A percentile compares a stretch with the other conserved stretches of the same genome.
phyloP scores from a whole-genome alignment of 345 rosid species.

The Aquilaria sinensis region DNA sequence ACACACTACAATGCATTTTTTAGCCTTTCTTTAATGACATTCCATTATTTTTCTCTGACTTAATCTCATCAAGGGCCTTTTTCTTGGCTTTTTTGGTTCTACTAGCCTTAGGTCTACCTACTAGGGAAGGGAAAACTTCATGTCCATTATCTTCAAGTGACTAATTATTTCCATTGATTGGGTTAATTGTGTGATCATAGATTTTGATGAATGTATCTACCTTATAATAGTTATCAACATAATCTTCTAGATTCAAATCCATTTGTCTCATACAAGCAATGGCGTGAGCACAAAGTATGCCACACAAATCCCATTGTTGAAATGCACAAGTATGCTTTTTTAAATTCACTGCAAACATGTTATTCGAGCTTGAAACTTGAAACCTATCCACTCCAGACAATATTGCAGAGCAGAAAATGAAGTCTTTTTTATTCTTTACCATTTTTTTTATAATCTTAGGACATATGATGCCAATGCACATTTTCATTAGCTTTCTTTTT shows the following conservation, averaged over 20 bases:
- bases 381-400: neutral
- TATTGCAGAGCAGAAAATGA: too few species aligned
- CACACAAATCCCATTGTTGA: too few species aligned
- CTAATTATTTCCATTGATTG: too few species aligned
- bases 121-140: too few species aligned
- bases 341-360: neutral
- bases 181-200: too few species aligned
- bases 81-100: neutral
- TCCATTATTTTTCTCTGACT: too few species aligned
- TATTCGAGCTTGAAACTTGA: neutral
- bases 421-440: neutral
- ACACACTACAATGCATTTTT: too few species aligned
- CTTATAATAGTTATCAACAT: neutral
- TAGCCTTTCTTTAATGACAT: too few species aligned
- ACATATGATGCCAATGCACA: neutral
- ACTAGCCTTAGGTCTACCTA: too few species aligned
- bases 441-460: neutral
- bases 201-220: neutral
- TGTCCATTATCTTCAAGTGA: too few species aligned
- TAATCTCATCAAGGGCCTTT: neutral
- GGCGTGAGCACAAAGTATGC: neutral
- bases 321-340: too few species aligned
- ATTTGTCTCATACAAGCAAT: neutral
- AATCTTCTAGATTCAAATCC: neutral
- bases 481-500: too few species aligned